Evolutionary conservation across 352 stramenopile genomes (phyloP), one percentile per base, ranked within the genome.

Genomic region (Phytopythium boreale): DNA sequence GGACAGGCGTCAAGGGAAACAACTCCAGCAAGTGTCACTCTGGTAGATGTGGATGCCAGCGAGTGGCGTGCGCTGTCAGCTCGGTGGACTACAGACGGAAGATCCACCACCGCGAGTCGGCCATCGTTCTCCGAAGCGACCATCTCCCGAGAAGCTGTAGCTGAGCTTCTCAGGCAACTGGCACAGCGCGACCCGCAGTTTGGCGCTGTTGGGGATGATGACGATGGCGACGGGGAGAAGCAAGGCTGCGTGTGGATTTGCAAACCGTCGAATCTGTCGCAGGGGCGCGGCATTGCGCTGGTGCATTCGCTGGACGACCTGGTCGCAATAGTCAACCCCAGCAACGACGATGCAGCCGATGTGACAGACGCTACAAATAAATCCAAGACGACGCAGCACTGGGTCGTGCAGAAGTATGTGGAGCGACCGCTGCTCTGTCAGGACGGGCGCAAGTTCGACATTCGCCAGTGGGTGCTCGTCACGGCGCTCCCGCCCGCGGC

Each of bases 381-480:
- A 29, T 20, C 29, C 53, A 46, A 27, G 14, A 24, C 50, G 56
- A 9, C 36, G n/a, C 20, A 46, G 20, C 53, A 72, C 31, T 89
- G 85, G 75, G 71, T 97, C 20, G 82, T 95, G 15, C 89, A 97
- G 64, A 93, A 95, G 66, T 97, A 97, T 60, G 76, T 97, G 19
- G 87, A 97, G 59, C 75, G 77, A 11, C 89, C 88, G 27, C 63
- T 95, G 36, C 61, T 91, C 26, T 56, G 90, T 8, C 76, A 80
- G 46, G 56, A 67, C 34, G 72, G 69, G 0, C 76, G 74, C 51
- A 97, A 96, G 66, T 96, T 97, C 69, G 89, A 97, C 64, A 80
- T 96, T 51, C 79, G 87, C 7, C 89, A 95, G 69, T 96, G 89
- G 88, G 81, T 94, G 24, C 66, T 96, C 12, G 68, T 96, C 64